A percentile compares a stretch with the other conserved stretches of the same genome.
phyloP scores from a whole-genome alignment of 192 early-diverging fungal genomes.

The Coemansia sp. region DNA sequence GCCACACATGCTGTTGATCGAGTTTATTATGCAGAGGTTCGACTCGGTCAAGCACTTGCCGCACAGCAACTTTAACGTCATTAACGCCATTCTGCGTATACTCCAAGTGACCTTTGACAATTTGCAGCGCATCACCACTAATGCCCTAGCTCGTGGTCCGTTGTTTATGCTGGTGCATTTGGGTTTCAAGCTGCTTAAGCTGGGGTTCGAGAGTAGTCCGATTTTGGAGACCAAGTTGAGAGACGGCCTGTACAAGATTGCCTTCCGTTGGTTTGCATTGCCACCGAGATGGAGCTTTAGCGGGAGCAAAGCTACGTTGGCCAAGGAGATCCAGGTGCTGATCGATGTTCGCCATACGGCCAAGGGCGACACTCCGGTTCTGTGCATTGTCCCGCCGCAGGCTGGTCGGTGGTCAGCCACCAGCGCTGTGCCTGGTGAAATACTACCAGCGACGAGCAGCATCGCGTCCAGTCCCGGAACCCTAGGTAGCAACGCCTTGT shows the following conservation, averaged over 20 bases:
- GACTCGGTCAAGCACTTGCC: slow-evolving; percentile 76
- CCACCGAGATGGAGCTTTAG: slow-evolving; percentile 82
- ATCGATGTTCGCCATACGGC: slow-evolving; percentile 66
- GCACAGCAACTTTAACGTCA: slow-evolving; percentile 65
- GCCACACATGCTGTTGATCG: slow-evolving; percentile 82
- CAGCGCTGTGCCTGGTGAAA: not conserved
- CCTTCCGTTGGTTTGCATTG: slow-evolving; percentile 82
- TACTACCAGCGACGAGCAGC: not conserved
- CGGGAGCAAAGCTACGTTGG: slow-evolving; percentile 64
- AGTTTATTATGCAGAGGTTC: slow-evolving; percentile 85
- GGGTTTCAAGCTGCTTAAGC: slow-evolving; percentile 74
- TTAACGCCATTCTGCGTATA: slow-evolving; percentile 77
- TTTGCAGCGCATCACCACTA: slow-evolving; percentile 58
- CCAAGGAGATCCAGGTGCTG: slow-evolving; percentile 66
- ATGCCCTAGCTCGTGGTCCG: slow-evolving; percentile 73
- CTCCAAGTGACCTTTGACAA: slow-evolving; percentile 73
- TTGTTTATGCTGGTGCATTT: slow-evolving; percentile 78
- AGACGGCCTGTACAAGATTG: slow-evolving; percentile 66
- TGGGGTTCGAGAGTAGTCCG: slow-evolving; percentile 63
- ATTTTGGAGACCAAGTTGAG: slow-evolving; percentile 67
- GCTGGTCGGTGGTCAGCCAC: slow-evolving; percentile 16
- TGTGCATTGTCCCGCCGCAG: slow-evolving; percentile 21
- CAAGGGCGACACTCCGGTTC: slow-evolving; percentile 62
- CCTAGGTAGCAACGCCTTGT: not conserved
- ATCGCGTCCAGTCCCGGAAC: not conserved